These are phyloP conservation scores for Clarireedia sp. DNA, from an alignment of 2,329 filamentous ascomycete genomes.

Conservation along the genomic window DNA sequence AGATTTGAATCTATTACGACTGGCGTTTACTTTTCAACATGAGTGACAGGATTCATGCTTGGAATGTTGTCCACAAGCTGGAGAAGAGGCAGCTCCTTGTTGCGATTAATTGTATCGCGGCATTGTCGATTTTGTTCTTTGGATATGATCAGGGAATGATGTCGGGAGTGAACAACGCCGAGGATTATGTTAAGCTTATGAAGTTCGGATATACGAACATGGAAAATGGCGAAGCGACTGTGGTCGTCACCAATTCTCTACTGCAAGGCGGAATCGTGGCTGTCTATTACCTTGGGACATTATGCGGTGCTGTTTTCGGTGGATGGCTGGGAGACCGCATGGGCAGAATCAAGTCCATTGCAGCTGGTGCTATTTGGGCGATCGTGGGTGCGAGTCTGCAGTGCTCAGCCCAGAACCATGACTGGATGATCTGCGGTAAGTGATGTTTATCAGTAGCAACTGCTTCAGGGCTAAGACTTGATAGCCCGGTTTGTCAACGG, in stretches of 20 bases:
- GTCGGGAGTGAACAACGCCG: background rate
- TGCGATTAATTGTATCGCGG: background rate
- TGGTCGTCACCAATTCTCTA: background rate
- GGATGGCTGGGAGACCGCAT: background rate
- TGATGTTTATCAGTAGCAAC: background rate
- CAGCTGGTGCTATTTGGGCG: background rate
- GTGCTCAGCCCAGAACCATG: background rate
- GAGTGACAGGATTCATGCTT: background rate
- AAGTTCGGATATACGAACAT: background rate
- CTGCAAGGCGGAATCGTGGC: background rate
- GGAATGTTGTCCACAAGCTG: background rate
- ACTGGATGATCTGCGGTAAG: background rate
- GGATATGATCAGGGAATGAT: background rate
- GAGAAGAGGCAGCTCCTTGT: background rate
- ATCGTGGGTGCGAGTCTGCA: background rate
- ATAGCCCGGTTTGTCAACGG: background rate
- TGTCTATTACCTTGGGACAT: background rate
- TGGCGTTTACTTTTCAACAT: no score
- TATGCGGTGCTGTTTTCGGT: background rate
- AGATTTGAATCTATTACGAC: no score
- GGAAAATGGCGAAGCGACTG: background rate
- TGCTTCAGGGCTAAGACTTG: background rate
- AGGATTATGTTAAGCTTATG: background rate
- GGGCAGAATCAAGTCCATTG: background rate
- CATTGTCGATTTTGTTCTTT: background rate